Conservation (phyloP, 257 asterid species). For the Buddleja alternifolia region DNA sequence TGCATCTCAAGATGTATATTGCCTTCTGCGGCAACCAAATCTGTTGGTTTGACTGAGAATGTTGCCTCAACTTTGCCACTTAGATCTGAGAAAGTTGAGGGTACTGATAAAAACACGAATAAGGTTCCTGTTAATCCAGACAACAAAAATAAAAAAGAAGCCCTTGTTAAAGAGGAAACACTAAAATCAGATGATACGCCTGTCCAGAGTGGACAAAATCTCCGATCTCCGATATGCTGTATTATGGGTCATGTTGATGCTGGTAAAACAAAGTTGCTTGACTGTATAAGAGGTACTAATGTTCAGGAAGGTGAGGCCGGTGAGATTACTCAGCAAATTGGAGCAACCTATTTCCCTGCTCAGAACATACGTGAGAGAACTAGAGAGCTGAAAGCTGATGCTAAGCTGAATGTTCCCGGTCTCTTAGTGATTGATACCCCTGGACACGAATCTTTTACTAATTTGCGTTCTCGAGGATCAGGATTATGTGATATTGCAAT, state of each 20-base stretch:
- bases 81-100: no score
- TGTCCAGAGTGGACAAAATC: constrained; percentile 48
- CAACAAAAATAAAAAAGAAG: constrained; percentile 30
- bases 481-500: constrained; percentile 98
- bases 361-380: constrained; percentile 96
- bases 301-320: constrained; percentile 99
- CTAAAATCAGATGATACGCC: constrained; percentile 39
- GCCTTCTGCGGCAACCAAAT: constrained; percentile 43
- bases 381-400: constrained; percentile 93
- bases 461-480: constrained; percentile 93
- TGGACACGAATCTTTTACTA: constrained; percentile 95
- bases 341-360: constrained; percentile 97
- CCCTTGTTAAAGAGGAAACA: constrained; percentile 32
- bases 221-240: constrained; percentile 97
- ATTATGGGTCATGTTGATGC: constrained; percentile 99
- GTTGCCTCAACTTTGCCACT: no score
- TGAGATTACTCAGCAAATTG: constrained; percentile 97
- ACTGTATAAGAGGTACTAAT: constrained; percentile 94
- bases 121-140: constrained; percentile 25
- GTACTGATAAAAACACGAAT: constrained; percentile 37
- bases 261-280: constrained; percentile 96
- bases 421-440: constrained; percentile 96
- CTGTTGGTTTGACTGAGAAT: constrained; percentile 31
- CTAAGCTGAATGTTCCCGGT: constrained; percentile 92
- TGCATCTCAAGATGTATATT: constrained; percentile 41